phyloP scores from a whole-genome alignment of 108 stramenopile genomes.

The Pseudonitzschia pungens region DNA sequence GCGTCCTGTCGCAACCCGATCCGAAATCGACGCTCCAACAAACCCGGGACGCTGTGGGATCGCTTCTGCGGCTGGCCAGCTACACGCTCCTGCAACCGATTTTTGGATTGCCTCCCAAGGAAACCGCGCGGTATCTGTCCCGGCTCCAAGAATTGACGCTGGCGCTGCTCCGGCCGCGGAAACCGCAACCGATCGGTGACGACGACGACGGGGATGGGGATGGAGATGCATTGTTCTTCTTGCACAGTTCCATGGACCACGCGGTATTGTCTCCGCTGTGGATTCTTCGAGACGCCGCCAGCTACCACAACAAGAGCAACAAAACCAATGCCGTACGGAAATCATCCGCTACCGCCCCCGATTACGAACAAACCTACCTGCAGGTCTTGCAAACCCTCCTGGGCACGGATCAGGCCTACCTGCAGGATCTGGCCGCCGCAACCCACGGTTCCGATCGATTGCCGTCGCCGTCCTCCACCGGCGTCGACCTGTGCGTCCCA shows the following conservation, averaged over 20 bases:
- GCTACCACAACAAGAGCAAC: not conserved
- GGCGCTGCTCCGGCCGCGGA: constrained; percentile 22
- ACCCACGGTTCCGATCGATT: constrained; percentile 33
- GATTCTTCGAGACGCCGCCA: constrained; percentile 43
- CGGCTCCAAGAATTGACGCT: constrained; percentile 32
- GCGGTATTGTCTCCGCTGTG: constrained; percentile 36
- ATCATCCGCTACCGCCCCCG: constrained; percentile 1
- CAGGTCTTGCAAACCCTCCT: constrained; percentile 36
- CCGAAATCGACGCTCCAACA: constrained; percentile 8
- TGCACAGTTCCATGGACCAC: constrained; percentile 15
- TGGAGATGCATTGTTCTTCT: too few species aligned
- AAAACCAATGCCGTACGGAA: not conserved
- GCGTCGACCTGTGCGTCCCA: constrained; percentile 24
- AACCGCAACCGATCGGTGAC: not conserved
- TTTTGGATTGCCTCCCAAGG: constrained; percentile 19
- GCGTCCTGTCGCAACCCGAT: constrained; percentile 20
- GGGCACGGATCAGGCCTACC: constrained; percentile 37
- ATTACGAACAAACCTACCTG: constrained; percentile 23
- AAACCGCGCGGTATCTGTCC: constrained; percentile 13
- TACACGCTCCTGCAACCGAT: constrained; percentile 32
- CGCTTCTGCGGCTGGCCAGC: constrained; percentile 29
- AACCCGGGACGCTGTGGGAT: constrained; percentile 20
- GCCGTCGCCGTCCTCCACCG: not conserved
- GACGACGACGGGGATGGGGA: too few species aligned
- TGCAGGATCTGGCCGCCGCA: constrained; percentile 2